phyloP scores from a whole-genome alignment of 2,329 filamentous ascomycete species.

The Fonsecaea multimorphosa region DNA sequence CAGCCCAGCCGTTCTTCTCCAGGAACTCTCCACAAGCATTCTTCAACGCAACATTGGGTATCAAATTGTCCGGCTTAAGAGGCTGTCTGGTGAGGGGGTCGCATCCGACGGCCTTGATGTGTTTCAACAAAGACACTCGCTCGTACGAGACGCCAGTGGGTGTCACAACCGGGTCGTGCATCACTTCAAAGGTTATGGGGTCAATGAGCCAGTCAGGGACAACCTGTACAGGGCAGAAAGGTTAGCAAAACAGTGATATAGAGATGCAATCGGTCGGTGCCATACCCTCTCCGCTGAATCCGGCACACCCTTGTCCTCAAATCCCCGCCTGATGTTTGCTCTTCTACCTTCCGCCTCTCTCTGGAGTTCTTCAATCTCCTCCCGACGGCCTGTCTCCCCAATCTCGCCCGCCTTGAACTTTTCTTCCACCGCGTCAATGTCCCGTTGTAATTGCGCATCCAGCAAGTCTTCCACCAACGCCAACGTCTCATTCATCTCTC shows the following conservation, averaged over 20 bases:
- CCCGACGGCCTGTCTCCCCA: conserved; percentile 70
- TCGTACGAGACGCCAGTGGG: conserved; percentile 92
- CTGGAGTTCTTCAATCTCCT: conserved; percentile 65
- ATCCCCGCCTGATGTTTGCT: conserved; percentile 53
- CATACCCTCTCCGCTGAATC: conserved; percentile 52
- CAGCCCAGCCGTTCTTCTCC: conserved; percentile 86
- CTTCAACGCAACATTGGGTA: conserved; percentile 81
- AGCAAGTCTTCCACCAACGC: conserved; percentile 50
- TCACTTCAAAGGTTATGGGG: conserved; percentile 57
- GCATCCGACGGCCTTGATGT: conserved; percentile 73
- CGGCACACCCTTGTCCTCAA: conserved; percentile 49
- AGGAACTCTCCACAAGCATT: conserved; percentile 86
- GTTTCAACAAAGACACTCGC: conserved; percentile 81
- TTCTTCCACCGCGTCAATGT: conserved; percentile 46
- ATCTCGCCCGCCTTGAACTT: conserved; percentile 45
- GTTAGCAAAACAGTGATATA: not conserved
- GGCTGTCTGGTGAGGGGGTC: conserved; percentile 86
- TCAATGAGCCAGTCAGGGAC: conserved; percentile 58
- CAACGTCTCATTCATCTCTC: conserved; percentile 53
- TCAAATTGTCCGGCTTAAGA: conserved; percentile 70
- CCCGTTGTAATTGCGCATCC: conserved; percentile 48
- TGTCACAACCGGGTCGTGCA: conserved; percentile 59
- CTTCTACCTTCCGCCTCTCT: conserved; percentile 57
- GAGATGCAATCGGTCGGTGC: not conserved
- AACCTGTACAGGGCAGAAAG: conserved; percentile 41